Evolutionary conservation across 2,329 filamentous ascomycete species (phyloP), one percentile per base, ranked within the genome.

Genomic region (Fusarium nurragi): DNA sequence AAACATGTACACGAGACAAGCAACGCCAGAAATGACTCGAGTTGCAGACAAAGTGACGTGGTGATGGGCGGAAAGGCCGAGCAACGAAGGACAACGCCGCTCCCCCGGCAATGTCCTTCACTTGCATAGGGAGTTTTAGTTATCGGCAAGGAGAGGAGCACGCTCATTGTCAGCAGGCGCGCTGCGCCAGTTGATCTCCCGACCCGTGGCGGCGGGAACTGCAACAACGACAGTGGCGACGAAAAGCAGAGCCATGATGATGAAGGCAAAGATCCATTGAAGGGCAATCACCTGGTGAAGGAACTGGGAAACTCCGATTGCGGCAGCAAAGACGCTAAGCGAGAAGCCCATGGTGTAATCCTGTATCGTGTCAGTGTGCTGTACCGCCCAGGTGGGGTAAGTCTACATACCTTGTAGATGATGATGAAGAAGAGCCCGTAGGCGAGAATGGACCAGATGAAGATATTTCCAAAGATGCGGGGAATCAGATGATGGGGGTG

Each of bases 261-360:
- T 82, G 73, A 96, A 95, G 30, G 93, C 91, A 75, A 97, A 97
- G 77, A 96, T 94, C 93, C 93, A 97, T 79, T 97, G 93, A 65
- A 97, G 82, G 8, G 92, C 91, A 67, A 96, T 83, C 58, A 89
- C 77, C 75, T 93, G 88, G 71, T 85, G 83, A 47, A 88, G 80
- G 79, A 96, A 88, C 76, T 97, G 93, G 14, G 87, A 85, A 16
- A 95, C 87, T 13, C 91, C 92, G 38, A 96, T 87, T 18, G 92
- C 87, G 6, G 92, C 88, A 2, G 87, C 80, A 43, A 96, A 80
- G 40, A 93, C 83, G 68, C 88, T 90, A 70, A 97, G 83, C 51
- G 87, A 88, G 75, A 95, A 92, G 3, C 93, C 92, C 74, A 96
- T 90, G 22, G 90, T 90, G 76, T 89, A 89, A 70, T 90, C 87